Base-by-base conservation (phyloP, 202 grass and related monocot species). In the Cymbopogon flexuosus region DNA sequence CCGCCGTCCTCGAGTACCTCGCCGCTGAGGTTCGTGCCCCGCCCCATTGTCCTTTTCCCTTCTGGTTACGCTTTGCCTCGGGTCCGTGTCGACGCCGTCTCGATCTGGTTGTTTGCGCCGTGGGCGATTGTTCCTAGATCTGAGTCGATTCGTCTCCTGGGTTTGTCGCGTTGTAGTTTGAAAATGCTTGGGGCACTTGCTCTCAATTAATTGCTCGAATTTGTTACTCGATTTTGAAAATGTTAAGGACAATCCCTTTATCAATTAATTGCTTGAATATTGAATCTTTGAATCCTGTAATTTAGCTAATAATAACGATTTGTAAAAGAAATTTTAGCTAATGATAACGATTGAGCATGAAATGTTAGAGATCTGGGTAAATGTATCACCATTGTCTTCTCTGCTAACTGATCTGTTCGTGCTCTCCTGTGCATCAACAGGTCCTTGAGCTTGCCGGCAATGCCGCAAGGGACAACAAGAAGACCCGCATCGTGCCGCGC, bases 1-100 rank as follows among this genome's bases (percentile, higher is more conserved):
- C 93, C 9, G 93, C 93, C 61, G 93, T 97, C 70, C 93, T 97
- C 46, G 93, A 97, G 84, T 97, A 97, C 46, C 90, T 97, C 40
- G 88, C 93, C 3, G 91, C 94, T 9, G 94, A 97, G 94, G 93
- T 97, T 65, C 40, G 62, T 35, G 2, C 18, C 57, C 40, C 10
- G 13, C 30, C 3, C 21, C 21, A 0, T 27, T 27, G 8, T 10
- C 2, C 8, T 40, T 43, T 10, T 16, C 8, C 18, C 5, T 4
- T 31, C 18, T 14, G 10, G 1, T 59, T 41, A 10, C 7, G 39
- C 9, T 11, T 6, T 2, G 62, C 3, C 13, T 18, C 0, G 4
- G 3, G 1, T 66, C 16, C 13, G 0, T 5, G 0, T 2, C 39
- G 61, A 24, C 37, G 69, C 3, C 10, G 6, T 5, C 18, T 24